These are phyloP conservation scores for Sanguinoderma infundibulare DNA, from an alignment of 1,284 basidiomycete genomes.

Conservation along the genomic window DNA sequence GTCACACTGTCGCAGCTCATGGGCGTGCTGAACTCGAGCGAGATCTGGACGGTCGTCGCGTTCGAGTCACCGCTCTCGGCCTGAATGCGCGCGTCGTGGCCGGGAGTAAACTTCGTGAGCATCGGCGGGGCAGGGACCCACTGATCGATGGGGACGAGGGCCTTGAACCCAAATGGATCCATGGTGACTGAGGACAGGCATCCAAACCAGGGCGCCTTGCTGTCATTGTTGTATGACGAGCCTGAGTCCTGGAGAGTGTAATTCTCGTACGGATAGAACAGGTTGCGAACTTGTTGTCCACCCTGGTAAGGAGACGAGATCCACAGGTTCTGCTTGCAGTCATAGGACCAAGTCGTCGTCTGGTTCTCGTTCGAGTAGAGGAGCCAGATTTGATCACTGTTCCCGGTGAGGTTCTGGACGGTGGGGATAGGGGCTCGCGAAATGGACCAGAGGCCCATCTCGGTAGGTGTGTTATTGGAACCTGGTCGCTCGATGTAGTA, in stretches of 20 bases:
- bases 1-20: conserved; percentile 81
- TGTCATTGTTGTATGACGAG: conserved; percentile 61
- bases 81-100: conserved; percentile 80
- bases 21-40: conserved; percentile 75
- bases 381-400: conserved; percentile 76
- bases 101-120: conserved; percentile 80
- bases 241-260: conserved; percentile 68
- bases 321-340: conserved; percentile 64
- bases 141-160: conserved; percentile 67
- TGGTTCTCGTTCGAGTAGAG: conserved; percentile 85
- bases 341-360: conserved; percentile 64
- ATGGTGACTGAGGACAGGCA: conserved; percentile 72
- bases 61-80: conserved; percentile 53
- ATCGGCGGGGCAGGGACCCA: conserved; percentile 77
- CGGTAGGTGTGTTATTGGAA: conserved; percentile 78
- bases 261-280: conserved; percentile 85
- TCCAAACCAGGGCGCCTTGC: conserved; percentile 67
- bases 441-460: conserved; percentile 87
- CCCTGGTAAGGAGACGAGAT: conserved; percentile 78
- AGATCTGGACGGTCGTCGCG: conserved; percentile 66
- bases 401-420: conserved; percentile 61
- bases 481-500: conserved; percentile 77
- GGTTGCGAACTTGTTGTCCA: conserved; percentile 67
- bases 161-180: conserved; percentile 81
- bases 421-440: conserved; percentile 64